These are phyloP conservation scores for Phytopythium chamaehyphon DNA, from an alignment of 352 stramenopile species.

Conservation along the genomic window DNA sequence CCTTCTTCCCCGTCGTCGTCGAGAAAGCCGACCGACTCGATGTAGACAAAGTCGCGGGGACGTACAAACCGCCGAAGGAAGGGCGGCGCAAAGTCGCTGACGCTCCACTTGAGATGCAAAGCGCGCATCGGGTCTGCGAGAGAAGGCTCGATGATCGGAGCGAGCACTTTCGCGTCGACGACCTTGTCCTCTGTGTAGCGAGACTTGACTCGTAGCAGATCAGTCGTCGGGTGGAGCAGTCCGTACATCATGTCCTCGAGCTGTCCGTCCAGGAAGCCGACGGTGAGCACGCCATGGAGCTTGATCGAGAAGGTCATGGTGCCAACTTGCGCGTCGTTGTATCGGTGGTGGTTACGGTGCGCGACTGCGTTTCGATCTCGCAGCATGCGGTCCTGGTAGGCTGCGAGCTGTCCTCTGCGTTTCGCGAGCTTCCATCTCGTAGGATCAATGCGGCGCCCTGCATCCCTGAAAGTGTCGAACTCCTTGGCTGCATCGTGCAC, in stretches of 20 bases:
- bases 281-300: constrained; percentile 22
- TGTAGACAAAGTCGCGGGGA: constrained; percentile 30
- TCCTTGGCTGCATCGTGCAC: constrained; percentile 1
- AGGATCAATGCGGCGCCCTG: constrained; percentile 9
- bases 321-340: constrained; percentile 13
- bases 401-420: constrained; percentile 19
- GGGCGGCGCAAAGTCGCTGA: constrained; percentile 10
- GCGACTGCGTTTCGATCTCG: neutral
- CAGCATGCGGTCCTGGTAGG: constrained; percentile 15
- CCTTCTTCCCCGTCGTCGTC: constrained; percentile 5
- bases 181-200: constrained; percentile 24
- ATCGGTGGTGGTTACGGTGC: constrained; percentile 7
- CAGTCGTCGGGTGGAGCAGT: constrained; percentile 19
- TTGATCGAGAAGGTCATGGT: constrained; percentile 17
- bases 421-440: constrained; percentile 22
- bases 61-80: constrained; percentile 18
- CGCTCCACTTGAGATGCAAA: constrained; percentile 20
- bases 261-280: constrained; percentile 26
- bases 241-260: constrained; percentile 29
- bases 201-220: constrained; percentile 26
- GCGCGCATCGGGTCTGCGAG: constrained; percentile 16
- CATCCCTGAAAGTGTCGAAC: neutral
- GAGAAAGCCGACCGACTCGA: constrained; percentile 23
- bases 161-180: constrained; percentile 21
- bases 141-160: constrained; percentile 20